phyloP scores from a whole-genome alignment of 1,139 yeast species.

The Sugiyamaella neomexicana region DNA sequence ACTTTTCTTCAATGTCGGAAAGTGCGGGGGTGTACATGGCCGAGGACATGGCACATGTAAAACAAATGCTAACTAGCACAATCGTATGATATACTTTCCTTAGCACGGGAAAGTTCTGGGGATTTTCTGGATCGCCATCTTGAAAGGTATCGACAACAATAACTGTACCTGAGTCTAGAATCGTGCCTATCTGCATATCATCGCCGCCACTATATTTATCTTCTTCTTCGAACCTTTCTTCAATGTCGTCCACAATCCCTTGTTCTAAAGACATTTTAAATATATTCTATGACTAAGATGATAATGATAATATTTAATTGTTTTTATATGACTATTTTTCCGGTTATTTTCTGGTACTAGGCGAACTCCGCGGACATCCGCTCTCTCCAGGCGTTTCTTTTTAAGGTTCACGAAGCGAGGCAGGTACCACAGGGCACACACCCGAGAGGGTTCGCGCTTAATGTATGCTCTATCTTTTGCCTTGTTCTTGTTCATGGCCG shows the following conservation, averaged over 20 bases:
- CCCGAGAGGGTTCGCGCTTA: not conserved
- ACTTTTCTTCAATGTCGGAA: conserved; percentile 14
- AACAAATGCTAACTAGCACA: conserved; percentile 11
- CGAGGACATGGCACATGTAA: conserved; percentile 18
- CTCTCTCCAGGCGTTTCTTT: not conserved
- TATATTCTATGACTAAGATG: not conserved
- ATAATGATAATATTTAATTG: not conserved
- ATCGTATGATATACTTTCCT: conserved; percentile 18
- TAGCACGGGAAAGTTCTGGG: conserved; percentile 14
- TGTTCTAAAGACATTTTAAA: not conserved
- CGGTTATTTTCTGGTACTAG: too few species aligned
- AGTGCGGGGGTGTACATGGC: conserved; percentile 20
- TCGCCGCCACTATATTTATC: not conserved
- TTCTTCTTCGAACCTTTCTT: not conserved
- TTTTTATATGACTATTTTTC: too few species aligned
- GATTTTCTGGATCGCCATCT: conserved; percentile 20
- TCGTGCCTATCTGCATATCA: not conserved
- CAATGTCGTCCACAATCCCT: not conserved
- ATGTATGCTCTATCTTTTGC: too few species aligned
- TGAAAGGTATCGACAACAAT: conserved; percentile 2
- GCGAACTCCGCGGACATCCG: not conserved
- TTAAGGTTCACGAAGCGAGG: not conserved
- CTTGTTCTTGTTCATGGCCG: too few species aligned
- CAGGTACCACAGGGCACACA: not conserved
- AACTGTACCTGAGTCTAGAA: not conserved